Conservation (phyloP, 208 protist genomes). For the Wallacemonas sp. region DNA sequence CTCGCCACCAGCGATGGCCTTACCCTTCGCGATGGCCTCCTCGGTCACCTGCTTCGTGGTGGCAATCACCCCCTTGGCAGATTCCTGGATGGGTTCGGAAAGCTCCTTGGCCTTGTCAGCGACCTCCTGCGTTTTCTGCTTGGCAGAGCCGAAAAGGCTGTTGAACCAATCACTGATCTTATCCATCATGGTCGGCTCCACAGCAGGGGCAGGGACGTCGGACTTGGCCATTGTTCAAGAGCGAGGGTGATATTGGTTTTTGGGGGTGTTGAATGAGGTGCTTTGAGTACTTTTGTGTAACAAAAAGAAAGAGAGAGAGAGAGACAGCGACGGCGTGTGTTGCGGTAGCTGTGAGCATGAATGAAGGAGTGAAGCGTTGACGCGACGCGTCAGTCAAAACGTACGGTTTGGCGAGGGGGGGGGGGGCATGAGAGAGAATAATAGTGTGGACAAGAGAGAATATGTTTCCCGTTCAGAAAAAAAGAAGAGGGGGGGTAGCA, state of each 20-base stretch:
- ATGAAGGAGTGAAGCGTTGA: too few relatives aligned
- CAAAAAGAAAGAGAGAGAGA: neutral
- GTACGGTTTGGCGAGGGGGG: too few relatives aligned
- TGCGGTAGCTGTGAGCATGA: neutral
- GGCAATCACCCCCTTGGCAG: constrained; percentile 7
- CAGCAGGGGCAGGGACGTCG: neutral
- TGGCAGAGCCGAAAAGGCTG: constrained; percentile 9
- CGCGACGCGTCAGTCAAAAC: too few relatives aligned
- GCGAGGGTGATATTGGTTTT: neutral
- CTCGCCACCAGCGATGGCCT: constrained; percentile 2
- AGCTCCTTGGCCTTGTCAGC: constrained; percentile 19
- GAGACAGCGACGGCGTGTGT: neutral
- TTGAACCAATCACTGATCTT: constrained; percentile 9
- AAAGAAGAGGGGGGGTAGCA: too few relatives aligned
- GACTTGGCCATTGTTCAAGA: constrained; percentile 3
- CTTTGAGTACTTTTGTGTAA: too few relatives aligned
- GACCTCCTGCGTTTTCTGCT: constrained; percentile 8
- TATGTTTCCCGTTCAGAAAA: too few relatives aligned
- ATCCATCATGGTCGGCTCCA: constrained; percentile 9
- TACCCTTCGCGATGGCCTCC: constrained; percentile 18
- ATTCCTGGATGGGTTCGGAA: constrained; percentile 16
- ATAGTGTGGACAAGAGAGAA: too few relatives aligned
- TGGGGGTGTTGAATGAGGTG: neutral
- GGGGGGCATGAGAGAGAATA: too few relatives aligned
- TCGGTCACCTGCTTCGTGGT: constrained; percentile 12